Evolutionary conservation across 179 eudicot species (phyloP).

Genomic region (Patellifolia procumbens): DNA sequence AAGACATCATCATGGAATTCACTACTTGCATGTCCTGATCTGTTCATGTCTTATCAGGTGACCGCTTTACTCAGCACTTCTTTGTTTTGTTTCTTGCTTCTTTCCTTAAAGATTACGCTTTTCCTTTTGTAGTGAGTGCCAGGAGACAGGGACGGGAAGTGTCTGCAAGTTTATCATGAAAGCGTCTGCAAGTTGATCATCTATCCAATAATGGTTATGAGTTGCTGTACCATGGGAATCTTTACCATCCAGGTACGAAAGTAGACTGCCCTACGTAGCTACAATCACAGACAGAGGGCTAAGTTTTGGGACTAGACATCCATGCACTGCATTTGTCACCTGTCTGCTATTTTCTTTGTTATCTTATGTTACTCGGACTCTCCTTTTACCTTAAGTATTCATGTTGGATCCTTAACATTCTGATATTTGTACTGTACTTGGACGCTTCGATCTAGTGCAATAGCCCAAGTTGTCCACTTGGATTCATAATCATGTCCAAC

Average conservation of each 20-base stretch:
- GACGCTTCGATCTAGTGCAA: too few species aligned
- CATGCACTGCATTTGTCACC: slow-evolving; percentile 13
- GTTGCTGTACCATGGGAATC: background rate
- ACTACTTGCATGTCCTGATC: slow-evolving; percentile 8
- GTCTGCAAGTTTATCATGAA: slow-evolving; percentile 6
- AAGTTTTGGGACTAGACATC: slow-evolving; percentile 8
- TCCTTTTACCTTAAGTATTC: too few species aligned
- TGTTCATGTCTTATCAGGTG: slow-evolving; percentile 22
- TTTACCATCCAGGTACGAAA: slow-evolving; percentile 4
- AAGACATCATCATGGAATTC: background rate
- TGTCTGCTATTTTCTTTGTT: slow-evolving; percentile 1
- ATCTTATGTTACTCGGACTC: background rate
- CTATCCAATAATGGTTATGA: slow-evolving; percentile 3
- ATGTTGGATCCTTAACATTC: background rate
- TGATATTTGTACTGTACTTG: background rate
- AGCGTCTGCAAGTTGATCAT: slow-evolving; percentile 8
- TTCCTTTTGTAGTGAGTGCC: slow-evolving; percentile 22
- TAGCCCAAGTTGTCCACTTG: too few species aligned
- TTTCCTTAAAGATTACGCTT: slow-evolving; percentile 2
- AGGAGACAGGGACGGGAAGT: background rate
- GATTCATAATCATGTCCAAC: too few species aligned
- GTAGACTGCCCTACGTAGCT: slow-evolving; percentile 18
- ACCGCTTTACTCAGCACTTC: slow-evolving; percentile 16
- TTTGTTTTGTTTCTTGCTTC: slow-evolving; percentile 6
- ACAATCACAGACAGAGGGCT: slow-evolving; percentile 13